Conservation (phyloP, 352 stramenopile genomes). For the Globisporangium lucens region DNA sequence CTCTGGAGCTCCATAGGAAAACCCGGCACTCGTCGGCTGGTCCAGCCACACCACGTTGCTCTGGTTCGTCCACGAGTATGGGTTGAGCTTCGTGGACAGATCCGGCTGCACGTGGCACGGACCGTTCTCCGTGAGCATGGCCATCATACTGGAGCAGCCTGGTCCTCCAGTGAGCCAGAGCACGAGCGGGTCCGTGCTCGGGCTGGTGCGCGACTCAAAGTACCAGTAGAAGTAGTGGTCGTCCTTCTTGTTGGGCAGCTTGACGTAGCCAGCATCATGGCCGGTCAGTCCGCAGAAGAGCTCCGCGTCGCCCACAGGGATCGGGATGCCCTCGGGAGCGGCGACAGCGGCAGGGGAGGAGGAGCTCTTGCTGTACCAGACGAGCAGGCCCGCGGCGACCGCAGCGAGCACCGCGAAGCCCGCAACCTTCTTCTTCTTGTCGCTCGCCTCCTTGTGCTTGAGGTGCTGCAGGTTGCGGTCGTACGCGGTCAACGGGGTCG, state of each 20-base stretch:
- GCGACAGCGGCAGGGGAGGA: neutral
- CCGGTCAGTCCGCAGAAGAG: conserved; percentile 27
- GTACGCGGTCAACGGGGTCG: conserved; percentile 15
- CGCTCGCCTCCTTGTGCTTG: conserved; percentile 12
- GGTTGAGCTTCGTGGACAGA: too few relatives aligned
- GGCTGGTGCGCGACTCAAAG: conserved; percentile 29
- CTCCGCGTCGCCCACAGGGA: neutral
- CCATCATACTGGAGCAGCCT: neutral
- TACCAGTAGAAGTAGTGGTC: conserved; percentile 62
- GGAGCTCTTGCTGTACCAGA: conserved; percentile 16
- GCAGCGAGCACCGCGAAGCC: conserved; percentile 13
- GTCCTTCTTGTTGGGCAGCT: conserved; percentile 28
- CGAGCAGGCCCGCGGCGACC: conserved; percentile 7
- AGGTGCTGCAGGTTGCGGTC: conserved; percentile 22
- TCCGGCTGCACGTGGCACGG: conserved; percentile 7
- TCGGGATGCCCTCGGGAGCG: conserved; percentile 4
- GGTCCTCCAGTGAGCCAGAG: conserved; percentile 40
- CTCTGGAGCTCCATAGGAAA: conserved; percentile 30
- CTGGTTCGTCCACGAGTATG: too few relatives aligned
- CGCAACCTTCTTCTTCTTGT: conserved; percentile 18
- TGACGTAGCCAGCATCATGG: conserved; percentile 37
- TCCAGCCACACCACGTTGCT: neutral
- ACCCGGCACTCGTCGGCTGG: conserved; percentile 3
- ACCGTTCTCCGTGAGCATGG: too few relatives aligned
- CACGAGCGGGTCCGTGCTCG: conserved; percentile 28